These are phyloP conservation scores for Uronychia setigera DNA, from an alignment of 73 alveolate species.

Conservation along the genomic window DNA sequence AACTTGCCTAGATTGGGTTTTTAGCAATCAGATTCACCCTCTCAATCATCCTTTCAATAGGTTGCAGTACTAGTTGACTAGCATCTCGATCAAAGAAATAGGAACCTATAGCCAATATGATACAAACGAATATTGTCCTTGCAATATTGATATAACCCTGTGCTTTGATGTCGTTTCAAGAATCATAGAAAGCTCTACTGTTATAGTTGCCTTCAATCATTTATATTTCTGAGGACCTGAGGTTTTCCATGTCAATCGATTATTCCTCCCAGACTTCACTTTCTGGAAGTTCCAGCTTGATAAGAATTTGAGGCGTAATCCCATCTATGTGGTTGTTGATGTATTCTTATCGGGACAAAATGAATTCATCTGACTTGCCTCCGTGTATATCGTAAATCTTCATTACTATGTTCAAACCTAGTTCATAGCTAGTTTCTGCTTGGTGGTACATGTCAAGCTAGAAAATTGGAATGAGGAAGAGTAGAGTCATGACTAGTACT, in stretches of 20 bases:
- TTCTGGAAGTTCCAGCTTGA: background rate
- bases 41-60: conserved; percentile 76
- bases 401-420: background rate
- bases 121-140: conserved; percentile 65
- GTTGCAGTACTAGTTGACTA: conserved; percentile 65
- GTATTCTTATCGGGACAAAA: background rate
- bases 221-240: background rate
- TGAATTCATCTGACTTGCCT: background rate
- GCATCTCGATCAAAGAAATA: conserved; percentile 64
- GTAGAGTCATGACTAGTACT: conserved; percentile 80
- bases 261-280: background rate
- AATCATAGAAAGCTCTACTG: background rate
- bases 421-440: background rate
- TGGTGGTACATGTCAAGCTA: background rate
- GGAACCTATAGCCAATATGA: conserved; percentile 60
- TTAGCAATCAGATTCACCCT: conserved; percentile 66
- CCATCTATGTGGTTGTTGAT: background rate
- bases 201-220: background rate
- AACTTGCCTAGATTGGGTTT: conserved; percentile 69
- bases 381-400: background rate
- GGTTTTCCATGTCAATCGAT: background rate
- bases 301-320: background rate
- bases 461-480: conserved; percentile 72
- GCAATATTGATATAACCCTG: conserved; percentile 24
- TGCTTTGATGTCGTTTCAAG: background rate